Evolutionary conservation across 179 eudicot species (phyloP), one percentile per base, ranked within the genome.

Genomic region (Sideroxylon spinosum): DNA sequence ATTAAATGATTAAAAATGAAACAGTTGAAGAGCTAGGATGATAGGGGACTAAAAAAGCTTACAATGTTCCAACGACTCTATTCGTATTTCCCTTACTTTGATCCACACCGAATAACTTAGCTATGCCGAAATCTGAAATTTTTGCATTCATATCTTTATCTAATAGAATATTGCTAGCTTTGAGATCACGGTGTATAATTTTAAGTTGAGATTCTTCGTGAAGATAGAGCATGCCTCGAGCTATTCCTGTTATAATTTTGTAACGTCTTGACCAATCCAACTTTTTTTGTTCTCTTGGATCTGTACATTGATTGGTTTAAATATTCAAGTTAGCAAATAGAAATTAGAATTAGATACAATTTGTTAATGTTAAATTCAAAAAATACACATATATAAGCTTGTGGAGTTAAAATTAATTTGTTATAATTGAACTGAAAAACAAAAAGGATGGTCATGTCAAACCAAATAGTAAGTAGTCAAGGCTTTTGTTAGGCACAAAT

Each of bases 381-480:
- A 6, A 37, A 37, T 37, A 37, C 3, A 29, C 3, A 37, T 37
- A 37, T 37, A 37, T 37, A 37, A 37, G 2, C 44, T 37, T 37
- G 7, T 4, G 16, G 4, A 20, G 53, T 65, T 37, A 6, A 37
- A 37, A 37, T 37, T 37, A 37, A 37, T 37, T 37, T 37, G 5
- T 37, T 37, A 1, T 37, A 37, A 3, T 37, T 37, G 44, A 37
- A 37, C 44, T 37, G 44, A 3, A 37, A 37, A 37, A 37, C 44
- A 37, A 6, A 37, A 3, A 49, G 7, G 22, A 20, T 16, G 3
- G 16, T 14, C 16, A 52, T 52, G 68, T 14, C 53, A 29, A 85
- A 90, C 94, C 90, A 70, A 90, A 88, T 9, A 88, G 49, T 49
- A 83, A 64, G n/a, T 71, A 78, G 67, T 86, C 91, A 7, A 91